Base-by-base conservation (phyloP, 2,329 filamentous ascomycete species). In the Akanthomyces muscarius region DNA sequence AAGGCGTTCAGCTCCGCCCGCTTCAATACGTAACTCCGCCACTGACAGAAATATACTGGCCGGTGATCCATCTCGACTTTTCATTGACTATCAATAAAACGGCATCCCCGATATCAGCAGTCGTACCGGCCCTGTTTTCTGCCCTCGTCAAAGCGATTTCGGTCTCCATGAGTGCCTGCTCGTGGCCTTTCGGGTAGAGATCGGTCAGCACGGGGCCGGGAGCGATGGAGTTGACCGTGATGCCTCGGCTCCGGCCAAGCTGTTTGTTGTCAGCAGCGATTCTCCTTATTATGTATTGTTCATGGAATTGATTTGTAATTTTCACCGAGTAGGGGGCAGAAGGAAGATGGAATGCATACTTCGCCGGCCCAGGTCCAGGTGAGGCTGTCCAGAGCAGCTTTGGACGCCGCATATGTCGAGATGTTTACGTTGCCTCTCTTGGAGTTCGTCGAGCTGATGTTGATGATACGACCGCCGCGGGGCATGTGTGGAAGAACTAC, bases 11-110 rank as follows among this genome's bases (percentile, higher is more conserved):
- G 52, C 33, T 33, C 23, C n/a, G 30, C 25, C 28, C 23, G 1
- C 13, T 25, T 58, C 14, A 58, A 14, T 58, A 48, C 5, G 69
- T 74, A 25, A 75, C 69, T 5, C 73, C 76, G 23, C 74, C 76
- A 53, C 72, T 77, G 44, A 74, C 75, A 1, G 71, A 73, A 63
- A 79, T 76, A 38, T 69, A 72, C 70, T 80, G 77, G 8, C 73
- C 78, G 0, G 78, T 79, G n/a, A 80, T 75, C 78, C 78, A 80
- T 5, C 78, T 68, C 33, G 71, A 73, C 62, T 75, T 74, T 64
- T 78, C 75, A 8, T 68, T 73, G 1, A 71, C 76, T 3, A 80
- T 61, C 51, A 79, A 63, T 30, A 78, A 63, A 30, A 76, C 74
- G 0, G 75, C 76, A 64, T 81, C 78, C 0, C 74, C 79, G 48